A percentile compares a stretch with the other conserved stretches of the same genome.
Evolutionary conservation across 2,329 filamentous ascomycete species (phyloP).

Genomic region (Atkinsonella texensis): DNA sequence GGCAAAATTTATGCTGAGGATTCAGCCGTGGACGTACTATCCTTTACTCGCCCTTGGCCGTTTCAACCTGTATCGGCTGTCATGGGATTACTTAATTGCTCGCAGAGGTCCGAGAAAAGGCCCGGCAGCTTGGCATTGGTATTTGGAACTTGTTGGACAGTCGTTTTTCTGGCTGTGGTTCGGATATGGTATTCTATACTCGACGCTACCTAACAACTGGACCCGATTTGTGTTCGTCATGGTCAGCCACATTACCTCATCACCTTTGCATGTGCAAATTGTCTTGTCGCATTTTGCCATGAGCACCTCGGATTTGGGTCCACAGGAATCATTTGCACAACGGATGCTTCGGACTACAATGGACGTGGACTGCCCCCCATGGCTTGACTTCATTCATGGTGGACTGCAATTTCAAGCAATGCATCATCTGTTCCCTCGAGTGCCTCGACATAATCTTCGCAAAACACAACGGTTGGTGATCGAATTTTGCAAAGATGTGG

Average conservation of each 20-base stretch:
- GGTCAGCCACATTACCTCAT: slow-evolving; percentile 68
- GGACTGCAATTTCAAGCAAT: slow-evolving; percentile 63
- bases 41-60: slow-evolving; percentile 67
- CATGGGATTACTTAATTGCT: slow-evolving; percentile 63
- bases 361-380: slow-evolving; percentile 63
- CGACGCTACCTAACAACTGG: slow-evolving; percentile 54
- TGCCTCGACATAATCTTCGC: slow-evolving; percentile 57
- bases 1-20: slow-evolving; percentile 57
- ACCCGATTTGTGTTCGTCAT: slow-evolving; percentile 64
- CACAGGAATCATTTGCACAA: slow-evolving; percentile 77
- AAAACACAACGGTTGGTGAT: slow-evolving; percentile 45
- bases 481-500: slow-evolving; percentile 54
- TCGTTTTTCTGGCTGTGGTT: slow-evolving; percentile 79
- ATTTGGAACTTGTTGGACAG: slow-evolving; percentile 65
- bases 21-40: slow-evolving; percentile 77
- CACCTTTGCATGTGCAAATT: slow-evolving; percentile 79
- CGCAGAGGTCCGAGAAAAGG: slow-evolving; percentile 63
- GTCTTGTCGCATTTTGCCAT: slow-evolving; percentile 88
- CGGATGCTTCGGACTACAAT: slow-evolving; percentile 88
- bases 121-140: slow-evolving; percentile 71
- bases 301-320: slow-evolving; percentile 78
- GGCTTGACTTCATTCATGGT: slow-evolving; percentile 62
- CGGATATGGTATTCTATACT: slow-evolving; percentile 70
- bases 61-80: slow-evolving; percentile 77
- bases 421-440: slow-evolving; percentile 57